A percentile compares a stretch with the other conserved stretches of the same genome.
Evolutionary conservation across 306 rosid species (phyloP).

Genomic region (Cercis canadensis): DNA sequence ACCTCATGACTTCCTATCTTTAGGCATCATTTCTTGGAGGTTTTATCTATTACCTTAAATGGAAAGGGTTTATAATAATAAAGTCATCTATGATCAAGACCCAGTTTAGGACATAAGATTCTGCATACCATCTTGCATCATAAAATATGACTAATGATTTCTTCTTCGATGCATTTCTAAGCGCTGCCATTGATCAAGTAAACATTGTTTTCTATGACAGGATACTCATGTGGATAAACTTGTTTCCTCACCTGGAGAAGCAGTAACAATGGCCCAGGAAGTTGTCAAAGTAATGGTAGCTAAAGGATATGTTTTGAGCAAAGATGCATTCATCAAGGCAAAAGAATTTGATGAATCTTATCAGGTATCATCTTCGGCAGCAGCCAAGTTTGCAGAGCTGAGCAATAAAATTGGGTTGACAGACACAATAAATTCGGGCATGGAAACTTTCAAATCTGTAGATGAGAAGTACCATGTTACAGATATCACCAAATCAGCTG

Average conservation of each 20-base stretch:
- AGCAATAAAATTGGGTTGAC: conserved; percentile 80
- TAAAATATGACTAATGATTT: background rate
- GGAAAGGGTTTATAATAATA: too few species aligned
- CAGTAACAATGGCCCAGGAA: conserved; percentile 71
- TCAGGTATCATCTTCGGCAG: conserved; percentile 74
- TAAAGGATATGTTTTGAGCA: conserved; percentile 83
- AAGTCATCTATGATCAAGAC: too few species aligned
- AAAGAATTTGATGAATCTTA: conserved; percentile 81
- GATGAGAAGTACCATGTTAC: conserved; percentile 84
- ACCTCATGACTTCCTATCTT: too few species aligned
- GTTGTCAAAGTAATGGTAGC: conserved; percentile 90
- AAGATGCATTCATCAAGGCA: conserved; percentile 84
- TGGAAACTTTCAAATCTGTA: conserved; percentile 70
- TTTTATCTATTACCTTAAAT: too few species aligned
- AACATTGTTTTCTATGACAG: conserved; percentile 41
- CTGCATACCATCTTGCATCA: background rate
- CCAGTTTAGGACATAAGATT: too few species aligned
- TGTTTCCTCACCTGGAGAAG: conserved; percentile 75
- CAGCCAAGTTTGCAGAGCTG: conserved; percentile 72
- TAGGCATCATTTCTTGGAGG: too few species aligned
- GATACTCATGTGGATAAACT: conserved; percentile 50
- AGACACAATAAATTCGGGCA: conserved; percentile 63
- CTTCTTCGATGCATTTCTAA: background rate
- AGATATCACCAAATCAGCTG: conserved; percentile 75
- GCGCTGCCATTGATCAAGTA: background rate